Base-by-base conservation (phyloP, 2,329 filamentous ascomycete species). In the Aspergillus viridinutans region DNA sequence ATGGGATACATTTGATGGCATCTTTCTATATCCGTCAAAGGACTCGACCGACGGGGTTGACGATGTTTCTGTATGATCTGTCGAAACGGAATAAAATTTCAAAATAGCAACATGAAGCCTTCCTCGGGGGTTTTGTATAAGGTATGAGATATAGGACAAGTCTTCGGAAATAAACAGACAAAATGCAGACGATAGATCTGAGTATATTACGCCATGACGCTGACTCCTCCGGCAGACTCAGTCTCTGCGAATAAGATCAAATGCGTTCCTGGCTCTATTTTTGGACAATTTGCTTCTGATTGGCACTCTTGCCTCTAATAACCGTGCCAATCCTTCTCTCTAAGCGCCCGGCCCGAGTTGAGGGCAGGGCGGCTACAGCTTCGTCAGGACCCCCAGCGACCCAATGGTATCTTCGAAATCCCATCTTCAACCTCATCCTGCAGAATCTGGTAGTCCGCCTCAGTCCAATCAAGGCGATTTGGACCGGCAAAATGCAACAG, bases 311-410 rank as follows among this genome's bases (percentile, higher is more conserved):
- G 21, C 43, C 43, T 25, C 5, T 23, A 23, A 21, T 23, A 47
- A 23, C 40, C 40, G 21, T 43, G 17, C 8, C n/a, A 43, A 12
- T 20, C n/a, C 21, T 9, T 17, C 43, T 23, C 23, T 47, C 43
- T 47, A 47, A 47, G 43, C 43, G 43, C 43, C 43, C 43, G 43
- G 43, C 23, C 21, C 4, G 21, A 6, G 9, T 47, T 3, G 20
- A 23, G 21, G 26, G n/a, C 29, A 43, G 59, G 55, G 62, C 62
- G 62, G 51, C 56, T 64, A 62, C 54, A 60, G 32, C 54, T n/a
- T 28, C 53, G 25, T 54, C 51, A 23, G 50, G n/a, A 32, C 47
- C 42, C 20, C 32, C 40, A 28, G 14, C n/a, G 38, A 60, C 51
- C 62, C 62, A 64, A 62, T 64, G 48, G 45, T n/a, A 52, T 43